Evolutionary conservation across 1,284 basidiomycete genomes (phyloP).

Genomic region (Malassezia cuniculi): DNA sequence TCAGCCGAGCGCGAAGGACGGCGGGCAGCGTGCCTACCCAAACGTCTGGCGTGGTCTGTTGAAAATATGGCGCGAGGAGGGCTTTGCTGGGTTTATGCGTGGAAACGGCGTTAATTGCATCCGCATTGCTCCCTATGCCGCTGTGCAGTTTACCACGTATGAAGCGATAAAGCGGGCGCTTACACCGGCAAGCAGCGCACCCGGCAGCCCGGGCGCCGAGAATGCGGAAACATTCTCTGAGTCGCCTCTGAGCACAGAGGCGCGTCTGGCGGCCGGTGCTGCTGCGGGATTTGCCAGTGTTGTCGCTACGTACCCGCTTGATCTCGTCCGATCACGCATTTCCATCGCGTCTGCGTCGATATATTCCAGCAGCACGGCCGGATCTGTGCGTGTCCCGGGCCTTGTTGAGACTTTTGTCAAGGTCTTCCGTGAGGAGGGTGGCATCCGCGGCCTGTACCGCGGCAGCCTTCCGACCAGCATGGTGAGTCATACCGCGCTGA

Average conservation of each 20-base stretch:
- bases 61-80: slow-evolving; percentile 79
- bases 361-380: too few relatives aligned
- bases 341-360: slow-evolving; percentile 57
- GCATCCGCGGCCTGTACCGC: slow-evolving; percentile 69
- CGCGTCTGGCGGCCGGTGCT: slow-evolving; percentile 64
- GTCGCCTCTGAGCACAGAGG: slow-evolving; percentile 32
- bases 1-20: slow-evolving; percentile 19
- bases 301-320: slow-evolving; percentile 80
- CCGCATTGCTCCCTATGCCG: slow-evolving; percentile 63
- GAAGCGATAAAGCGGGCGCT: slow-evolving; percentile 71
- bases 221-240: not conserved
- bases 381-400: slow-evolving; percentile 52
- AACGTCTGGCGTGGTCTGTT: slow-evolving; percentile 34
- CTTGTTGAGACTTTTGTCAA: slow-evolving; percentile 78
- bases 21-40: slow-evolving; percentile 27
- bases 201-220: not conserved
- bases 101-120: slow-evolving; percentile 76
- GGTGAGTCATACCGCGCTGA: not conserved
- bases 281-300: slow-evolving; percentile 82
- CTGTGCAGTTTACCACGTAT: slow-evolving; percentile 78
- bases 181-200: not conserved
- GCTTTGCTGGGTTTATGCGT: slow-evolving; percentile 78
- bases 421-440: slow-evolving; percentile 80
- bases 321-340: slow-evolving; percentile 78
- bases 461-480: slow-evolving; percentile 75